Conservation (phyloP, 2,329 filamentous ascomycete species). For the Paraphoma chrysanthemicola region DNA sequence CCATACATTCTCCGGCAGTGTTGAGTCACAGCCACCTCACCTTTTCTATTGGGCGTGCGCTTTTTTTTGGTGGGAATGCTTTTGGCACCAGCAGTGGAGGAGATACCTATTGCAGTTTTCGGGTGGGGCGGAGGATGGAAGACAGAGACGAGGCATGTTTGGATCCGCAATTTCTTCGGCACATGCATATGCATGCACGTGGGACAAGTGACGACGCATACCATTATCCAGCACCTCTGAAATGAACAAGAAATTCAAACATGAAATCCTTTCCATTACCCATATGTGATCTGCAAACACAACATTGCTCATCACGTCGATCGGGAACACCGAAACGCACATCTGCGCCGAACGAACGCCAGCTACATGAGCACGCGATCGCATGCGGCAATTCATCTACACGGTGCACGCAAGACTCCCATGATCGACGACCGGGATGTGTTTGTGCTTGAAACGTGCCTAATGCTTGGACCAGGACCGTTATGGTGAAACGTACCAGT, state of each 20-base stretch:
- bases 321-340: background rate
- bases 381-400: background rate
- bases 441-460: background rate
- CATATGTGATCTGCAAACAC: background rate
- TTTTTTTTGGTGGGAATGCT: background rate
- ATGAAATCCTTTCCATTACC: background rate
- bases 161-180: background rate
- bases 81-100: slow-evolving; percentile 4
- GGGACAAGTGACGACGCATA: background rate
- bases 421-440: background rate
- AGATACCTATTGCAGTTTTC: slow-evolving; percentile 6
- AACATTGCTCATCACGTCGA: background rate
- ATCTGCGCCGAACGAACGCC: background rate
- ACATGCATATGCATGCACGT: background rate
- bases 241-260: background rate
- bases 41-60: background rate
- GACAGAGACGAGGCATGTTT: background rate
- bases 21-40: background rate
- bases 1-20: slow-evolving; percentile 3
- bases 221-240: background rate
- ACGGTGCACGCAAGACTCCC: background rate
- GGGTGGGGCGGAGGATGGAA: background rate
- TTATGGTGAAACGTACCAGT: background rate
- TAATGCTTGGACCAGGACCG: background rate
- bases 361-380: no score